A percentile compares a stretch with the other conserved stretches of the same genome.
phyloP scores from a whole-genome alignment of 768 basidiomycete species.

The Hypholoma sublateritium region DNA sequence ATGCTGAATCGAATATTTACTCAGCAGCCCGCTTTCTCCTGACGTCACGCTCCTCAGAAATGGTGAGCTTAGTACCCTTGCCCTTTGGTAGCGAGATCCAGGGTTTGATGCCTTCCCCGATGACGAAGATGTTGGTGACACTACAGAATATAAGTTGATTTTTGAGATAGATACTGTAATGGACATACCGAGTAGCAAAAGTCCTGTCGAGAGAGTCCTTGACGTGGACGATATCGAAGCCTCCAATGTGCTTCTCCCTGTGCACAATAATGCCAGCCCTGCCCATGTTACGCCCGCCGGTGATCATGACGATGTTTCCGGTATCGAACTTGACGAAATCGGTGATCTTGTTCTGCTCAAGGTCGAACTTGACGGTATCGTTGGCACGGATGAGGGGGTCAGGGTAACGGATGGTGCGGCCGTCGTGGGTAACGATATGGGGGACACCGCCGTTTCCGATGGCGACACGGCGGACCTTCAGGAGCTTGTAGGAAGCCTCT shows the following conservation, averaged over 20 bases:
- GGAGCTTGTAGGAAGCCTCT: conserved; percentile 95
- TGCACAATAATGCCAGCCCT: conserved; percentile 95
- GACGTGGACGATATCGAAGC: conserved; percentile 98
- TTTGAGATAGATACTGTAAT: not conserved
- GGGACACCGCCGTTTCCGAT: conserved; percentile 94
- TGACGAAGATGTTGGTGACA: conserved; percentile 96
- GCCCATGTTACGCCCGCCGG: conserved; percentile 99
- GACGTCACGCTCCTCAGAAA: conserved; percentile 93
- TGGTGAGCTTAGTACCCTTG: conserved; percentile 97
- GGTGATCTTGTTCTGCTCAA: conserved; percentile 90
- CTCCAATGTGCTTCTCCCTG: conserved; percentile 96
- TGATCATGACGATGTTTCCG: conserved; percentile 96
- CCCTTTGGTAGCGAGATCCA: conserved; percentile 97
- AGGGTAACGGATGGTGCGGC: conserved; percentile 99
- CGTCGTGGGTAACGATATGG: conserved; percentile 97
- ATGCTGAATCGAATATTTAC: conserved; percentile 40
- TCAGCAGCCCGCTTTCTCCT: conserved; percentile 82
- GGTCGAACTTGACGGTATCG: conserved; percentile 97
- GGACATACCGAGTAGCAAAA: conserved; percentile 91
- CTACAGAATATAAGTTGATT: conserved; percentile 36
- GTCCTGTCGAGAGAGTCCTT: conserved; percentile 94
- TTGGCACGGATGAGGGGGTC: conserved; percentile 94
- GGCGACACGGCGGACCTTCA: conserved; percentile 90
- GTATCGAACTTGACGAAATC: conserved; percentile 96
- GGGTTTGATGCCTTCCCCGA: conserved; percentile 93